phyloP scores from a whole-genome alignment of 31 red algal genomes.

The Odonthalia washingtoniensis region DNA sequence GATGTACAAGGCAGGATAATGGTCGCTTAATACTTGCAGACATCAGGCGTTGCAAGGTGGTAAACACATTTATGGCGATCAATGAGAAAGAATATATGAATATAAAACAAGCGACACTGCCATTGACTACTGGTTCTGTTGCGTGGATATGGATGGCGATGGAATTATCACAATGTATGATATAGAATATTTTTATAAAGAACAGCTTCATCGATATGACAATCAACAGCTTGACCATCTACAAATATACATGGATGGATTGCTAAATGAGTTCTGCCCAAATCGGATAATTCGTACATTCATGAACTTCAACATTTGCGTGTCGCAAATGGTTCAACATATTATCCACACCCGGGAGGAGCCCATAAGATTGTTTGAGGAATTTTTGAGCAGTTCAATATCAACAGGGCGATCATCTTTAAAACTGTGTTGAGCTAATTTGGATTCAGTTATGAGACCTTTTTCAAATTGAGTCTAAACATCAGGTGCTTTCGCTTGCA shows the following conservation, averaged over 20 bases:
- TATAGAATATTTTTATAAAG: conserved; percentile 96
- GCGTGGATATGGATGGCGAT: conserved; percentile 98
- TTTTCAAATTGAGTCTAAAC: conserved; percentile 88
- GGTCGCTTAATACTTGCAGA: conserved; percentile 82
- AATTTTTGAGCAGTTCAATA: conserved; percentile 59
- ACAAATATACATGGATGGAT: conserved; percentile 49
- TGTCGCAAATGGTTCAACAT: conserved; percentile 67
- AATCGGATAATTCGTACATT: conserved; percentile 91
- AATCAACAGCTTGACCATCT: conserved; percentile 95
- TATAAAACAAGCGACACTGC: conserved; percentile 94
- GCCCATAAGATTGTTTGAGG: conserved; percentile 66
- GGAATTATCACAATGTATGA: conserved; percentile 96
- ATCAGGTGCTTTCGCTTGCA: conserved; percentile 77
- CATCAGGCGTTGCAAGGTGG: conserved; percentile 69
- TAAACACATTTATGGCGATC: conserved; percentile 84
- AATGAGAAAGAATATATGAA: conserved; percentile 99
- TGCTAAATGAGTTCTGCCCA: conserved; percentile 80
- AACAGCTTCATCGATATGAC: conserved; percentile 98
- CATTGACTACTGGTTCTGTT: conserved; percentile 98
- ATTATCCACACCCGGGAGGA: conserved; percentile 72
- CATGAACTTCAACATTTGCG: conserved; percentile 67
- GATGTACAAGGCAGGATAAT: conserved; percentile 74
- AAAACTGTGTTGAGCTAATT: conserved; percentile 76
- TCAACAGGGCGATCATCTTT: conserved; percentile 56
- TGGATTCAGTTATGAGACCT: conserved; percentile 58